Percentiles rank a stretch among this genome's conserved stretches.
phyloP scores from a whole-genome alignment of 2,329 filamentous ascomycete genomes.

The Coniochaeta sp. region DNA sequence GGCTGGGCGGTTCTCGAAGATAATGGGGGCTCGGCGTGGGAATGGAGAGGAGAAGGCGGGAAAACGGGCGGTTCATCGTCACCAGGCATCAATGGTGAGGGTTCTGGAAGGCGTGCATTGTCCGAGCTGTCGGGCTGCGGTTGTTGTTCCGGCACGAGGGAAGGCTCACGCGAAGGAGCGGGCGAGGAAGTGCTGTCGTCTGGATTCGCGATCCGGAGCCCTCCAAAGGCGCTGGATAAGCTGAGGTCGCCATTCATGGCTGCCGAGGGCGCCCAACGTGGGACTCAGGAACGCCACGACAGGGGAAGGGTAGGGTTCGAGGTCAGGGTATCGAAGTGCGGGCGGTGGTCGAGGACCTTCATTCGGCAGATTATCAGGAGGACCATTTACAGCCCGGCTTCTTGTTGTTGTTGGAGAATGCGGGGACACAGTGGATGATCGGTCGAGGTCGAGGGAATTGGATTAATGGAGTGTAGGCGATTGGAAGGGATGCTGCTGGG shows the following conservation, averaged over 20 bases:
- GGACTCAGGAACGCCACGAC: not conserved
- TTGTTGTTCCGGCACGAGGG: constrained; percentile 24
- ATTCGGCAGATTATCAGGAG: not conserved
- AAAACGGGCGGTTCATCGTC: not conserved
- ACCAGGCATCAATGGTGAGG: not conserved
- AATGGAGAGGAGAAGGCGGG: constrained; percentile 6
- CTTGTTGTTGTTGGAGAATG: too few relatives aligned
- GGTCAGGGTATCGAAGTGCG: constrained; percentile 1
- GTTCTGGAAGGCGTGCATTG: not conserved
- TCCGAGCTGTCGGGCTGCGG: constrained; percentile 10
- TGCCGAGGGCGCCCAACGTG: constrained; percentile 6
- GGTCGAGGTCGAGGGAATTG: too few relatives aligned
- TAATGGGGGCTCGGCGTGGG: constrained; percentile 4
- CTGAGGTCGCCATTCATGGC: constrained; percentile 89
- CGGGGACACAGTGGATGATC: not conserved
- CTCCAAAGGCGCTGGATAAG: constrained; percentile 85
- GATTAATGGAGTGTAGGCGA: too few relatives aligned
- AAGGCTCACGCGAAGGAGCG: constrained; percentile 21
- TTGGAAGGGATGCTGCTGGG: too few relatives aligned
- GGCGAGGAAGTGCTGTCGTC: constrained; percentile 59
- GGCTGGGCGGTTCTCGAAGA: constrained; percentile 22
- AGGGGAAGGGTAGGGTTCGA: constrained; percentile 7
- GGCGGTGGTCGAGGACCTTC: constrained; percentile 1
- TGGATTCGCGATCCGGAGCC: constrained; percentile 93
- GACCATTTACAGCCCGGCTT: not conserved